phyloP scores from a whole-genome alignment of 192 early-diverging fungal genomes.

The Coemansia erecta region DNA sequence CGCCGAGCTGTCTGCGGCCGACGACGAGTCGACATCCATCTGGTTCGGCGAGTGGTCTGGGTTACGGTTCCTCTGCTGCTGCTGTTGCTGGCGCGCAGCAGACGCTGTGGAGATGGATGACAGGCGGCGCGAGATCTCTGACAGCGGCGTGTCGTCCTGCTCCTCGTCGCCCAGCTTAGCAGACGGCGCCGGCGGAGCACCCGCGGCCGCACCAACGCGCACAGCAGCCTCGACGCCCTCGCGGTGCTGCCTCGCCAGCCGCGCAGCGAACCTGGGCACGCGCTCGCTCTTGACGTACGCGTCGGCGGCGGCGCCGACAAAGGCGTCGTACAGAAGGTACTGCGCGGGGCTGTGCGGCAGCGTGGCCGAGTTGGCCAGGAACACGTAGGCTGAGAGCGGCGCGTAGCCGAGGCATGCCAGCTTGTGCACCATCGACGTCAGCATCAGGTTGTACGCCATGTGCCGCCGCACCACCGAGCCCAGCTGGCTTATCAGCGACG shows the following conservation, averaged over 20 bases:
- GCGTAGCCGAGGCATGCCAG: conserved; percentile 55
- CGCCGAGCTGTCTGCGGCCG: neutral
- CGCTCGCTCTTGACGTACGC: conserved; percentile 48
- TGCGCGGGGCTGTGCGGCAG: neutral
- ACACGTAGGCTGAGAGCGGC: conserved; percentile 31
- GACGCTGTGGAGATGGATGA: too few species aligned
- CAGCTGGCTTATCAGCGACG: conserved; percentile 52
- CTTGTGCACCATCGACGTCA: conserved; percentile 58
- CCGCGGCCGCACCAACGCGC: conserved; percentile 29
- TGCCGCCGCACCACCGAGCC: conserved; percentile 42
- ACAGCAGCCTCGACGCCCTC: conserved; percentile 51
- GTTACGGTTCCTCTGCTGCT: neutral
- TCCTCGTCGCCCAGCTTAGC: neutral
- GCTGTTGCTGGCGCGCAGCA: neutral
- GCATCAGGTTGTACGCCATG: conserved; percentile 59
- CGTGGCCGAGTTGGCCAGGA: conserved; percentile 35
- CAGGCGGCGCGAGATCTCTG: neutral
- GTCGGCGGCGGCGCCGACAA: conserved; percentile 34
- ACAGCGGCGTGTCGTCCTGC: neutral
- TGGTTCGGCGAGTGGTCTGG: neutral
- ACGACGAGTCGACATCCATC: conserved; percentile 1
- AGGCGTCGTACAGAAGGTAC: conserved; percentile 27
- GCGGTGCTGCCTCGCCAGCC: conserved; percentile 28
- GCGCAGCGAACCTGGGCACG: conserved; percentile 35
- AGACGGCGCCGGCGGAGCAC: neutral